Base-by-base conservation (phyloP, 2,329 filamentous ascomycete genomes). In the Epichloe brachyelytri region DNA sequence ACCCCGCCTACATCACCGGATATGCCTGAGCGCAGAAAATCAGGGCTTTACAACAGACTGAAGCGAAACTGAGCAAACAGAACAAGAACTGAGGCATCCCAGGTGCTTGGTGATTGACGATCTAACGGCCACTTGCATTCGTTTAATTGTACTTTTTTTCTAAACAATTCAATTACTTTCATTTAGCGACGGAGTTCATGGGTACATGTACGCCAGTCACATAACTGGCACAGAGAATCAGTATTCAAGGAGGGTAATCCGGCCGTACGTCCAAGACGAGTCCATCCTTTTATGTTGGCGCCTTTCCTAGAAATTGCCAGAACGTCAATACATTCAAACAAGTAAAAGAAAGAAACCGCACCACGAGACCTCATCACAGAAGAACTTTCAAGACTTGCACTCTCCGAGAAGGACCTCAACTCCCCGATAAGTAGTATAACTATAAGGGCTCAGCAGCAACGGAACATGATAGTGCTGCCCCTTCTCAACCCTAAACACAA, bases 381-480 rank as follows among this genome's bases (percentile, higher is more conserved):
- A 11, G 8, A 30, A 11, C 10, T 30, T 11, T 30, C 26, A 30
- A 10, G 12, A 14, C 14, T 37, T 37, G 36, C 4, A n/a, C 14
- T 14, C 12, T 37, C 15, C 5, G 15, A 30, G 8, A 43, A 22
- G 45, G 11, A 20, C 3, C 58, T 71, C 70, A 88, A 64, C 83
- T 87, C 15, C 87, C 46, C 87, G 73, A 68, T 93, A 93, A 10
- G 86, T 91, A 40, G 84, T 86, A 69, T 88, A 93, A 63, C 83
- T 85, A 69, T 83, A 90, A 33, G 86, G 86, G 56, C 83, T 82
- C 68, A 91, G 65, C 65, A 93, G 63, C 62, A 93, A 67, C 43
- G 87, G 87, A 3, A 93, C 85, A 70, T 93, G 87, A 62, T 86
- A 91, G 62, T 85, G 80, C 73, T 86, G 80, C 20, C 73, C 75